Base-by-base conservation (phyloP, 805 yeast genomes). In the Metahyphopichia silvanorum region DNA sequence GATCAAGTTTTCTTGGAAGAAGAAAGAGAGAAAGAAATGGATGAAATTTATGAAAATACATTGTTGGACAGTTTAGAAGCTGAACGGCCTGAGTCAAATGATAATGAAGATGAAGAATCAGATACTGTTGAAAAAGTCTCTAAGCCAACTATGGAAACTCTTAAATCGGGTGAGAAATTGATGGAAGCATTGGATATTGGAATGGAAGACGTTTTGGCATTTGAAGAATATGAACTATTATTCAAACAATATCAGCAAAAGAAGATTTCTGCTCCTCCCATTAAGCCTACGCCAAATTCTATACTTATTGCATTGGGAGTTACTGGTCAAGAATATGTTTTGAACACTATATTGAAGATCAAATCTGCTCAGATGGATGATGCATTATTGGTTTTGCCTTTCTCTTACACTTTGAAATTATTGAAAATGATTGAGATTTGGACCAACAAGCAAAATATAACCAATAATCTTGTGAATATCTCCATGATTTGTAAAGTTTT, bases 1-100 rank as follows among this genome's bases (percentile, higher is more conserved):
- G 98, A 93, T 55, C 89, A 91, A 47, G 93, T 93, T n/a, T 93
- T 93, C 55, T 62, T 93, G 39, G 97, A 93, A 58, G 99, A 93
- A 68, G 98, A 93, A 63, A 74, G 93, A 37, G 99, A 93, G 55
- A 86, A 83, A 58, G 98, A 93, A 58, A 70, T 88, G 76, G 98
- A 93, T 55, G 96, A 89, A 57, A 64, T 81, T 35, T 87, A 89
- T 52, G 98, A 93, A 53, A 72, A 76, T n/a, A 84, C 82, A 6
- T 65, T 93, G 27, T 67, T 88, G 31, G 77, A 74, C 11, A 78
- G 89, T 4, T 60, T 87, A 27, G 95, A 86, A 49, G 76, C 71
- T 24, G 79, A 66, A 11, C 29, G 30, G 3, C 63, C 51, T 16
- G 71, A 60, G 29, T 61, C 47, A 3, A 50, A 36, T 15, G 65